Base-by-base conservation (phyloP, 192 early-diverging fungal genomes). In the Linnemannia zychae region DNA sequence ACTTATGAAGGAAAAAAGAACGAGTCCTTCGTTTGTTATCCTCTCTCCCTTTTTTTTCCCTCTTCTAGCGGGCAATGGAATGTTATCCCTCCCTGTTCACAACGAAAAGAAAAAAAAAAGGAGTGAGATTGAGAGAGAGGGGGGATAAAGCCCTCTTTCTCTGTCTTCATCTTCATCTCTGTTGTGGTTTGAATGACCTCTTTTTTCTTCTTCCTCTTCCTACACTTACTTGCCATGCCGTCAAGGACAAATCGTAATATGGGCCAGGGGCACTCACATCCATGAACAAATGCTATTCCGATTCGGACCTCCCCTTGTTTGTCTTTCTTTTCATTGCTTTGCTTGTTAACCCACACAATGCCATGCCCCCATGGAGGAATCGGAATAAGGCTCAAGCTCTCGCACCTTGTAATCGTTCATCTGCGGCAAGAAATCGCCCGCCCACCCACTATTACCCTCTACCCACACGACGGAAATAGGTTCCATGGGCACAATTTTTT, bases 161-260 rank as follows among this genome's bases (percentile, higher is more conserved):
- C 40, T 44, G 3, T 16, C 3, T 36, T 18, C 28, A 28, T 2
- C 13, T 16, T 22, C 28, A 33, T 1, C 40, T 67, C 53, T 76
- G 76, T 78, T 67, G 76, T 66, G 67, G 46, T 48, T 22, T 68
- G 74, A 47, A 47, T 60, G 50, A 15, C 24, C 31, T 4, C 13
- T 50, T 53, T 22, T 2, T 33, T 52, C 40, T 66, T 50, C 47
- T n/a, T 46, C 37, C 20, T 74, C n/a, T n/a, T n/a, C n/a, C n/a
- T n/a, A 15, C 40, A 44, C 49, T 24, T n/a, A 24, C 22, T 74
- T 75, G 31, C 5, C 52, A 28, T 13, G 0, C 28, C 28, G 40
- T 7, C 63, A 28, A 70, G 80, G 80, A 74, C 79, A 57, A 70
- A 81, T 81, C 44, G 80, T 76, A 76, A 81, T 71, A 67, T 47